Conservation (phyloP, 2,329 filamentous ascomycete genomes). For the Neurospora sp. region DNA sequence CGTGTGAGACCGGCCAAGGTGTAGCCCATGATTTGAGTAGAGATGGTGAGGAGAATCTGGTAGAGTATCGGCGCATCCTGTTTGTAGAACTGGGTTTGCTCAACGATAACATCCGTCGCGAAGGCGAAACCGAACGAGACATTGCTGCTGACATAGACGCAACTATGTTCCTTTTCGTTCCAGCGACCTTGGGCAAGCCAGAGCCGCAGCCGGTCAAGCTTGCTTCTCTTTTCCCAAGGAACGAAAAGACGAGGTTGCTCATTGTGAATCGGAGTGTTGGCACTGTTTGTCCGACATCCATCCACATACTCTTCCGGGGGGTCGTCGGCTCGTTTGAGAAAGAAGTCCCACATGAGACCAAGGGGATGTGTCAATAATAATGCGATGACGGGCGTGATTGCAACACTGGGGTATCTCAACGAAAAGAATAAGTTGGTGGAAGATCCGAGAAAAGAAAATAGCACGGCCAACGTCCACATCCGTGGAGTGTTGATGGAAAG, state of each 20-base stretch:
- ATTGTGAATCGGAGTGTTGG: constrained; percentile 10
- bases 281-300: constrained; percentile 22
- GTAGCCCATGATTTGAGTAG: constrained; percentile 79
- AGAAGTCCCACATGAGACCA: constrained; percentile 66
- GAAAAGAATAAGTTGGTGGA: constrained; percentile 85
- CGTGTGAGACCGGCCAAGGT: constrained; percentile 75
- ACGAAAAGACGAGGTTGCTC: constrained; percentile 7
- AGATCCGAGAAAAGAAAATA: constrained; percentile 73
- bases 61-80: constrained; percentile 69
- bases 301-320: constrained; percentile 38
- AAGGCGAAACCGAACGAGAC: constrained; percentile 86
- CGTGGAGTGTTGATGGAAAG: constrained; percentile 81
- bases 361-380: constrained; percentile 76
- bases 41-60: constrained; percentile 73
- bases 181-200: constrained; percentile 74
- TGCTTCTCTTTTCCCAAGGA: constrained; percentile 20
- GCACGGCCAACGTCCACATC: constrained; percentile 73
- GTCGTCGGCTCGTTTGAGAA: constrained; percentile 55
- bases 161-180: constrained; percentile 85
- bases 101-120: constrained; percentile 81
- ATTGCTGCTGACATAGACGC: constrained; percentile 83
- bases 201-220: constrained; percentile 41
- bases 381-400: constrained; percentile 81
- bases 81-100: constrained; percentile 82
- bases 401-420: constrained; percentile 79